Evolutionary conservation across 129 eudicot species (phyloP).

Genomic region (Ambrosia artemisiifolia): DNA sequence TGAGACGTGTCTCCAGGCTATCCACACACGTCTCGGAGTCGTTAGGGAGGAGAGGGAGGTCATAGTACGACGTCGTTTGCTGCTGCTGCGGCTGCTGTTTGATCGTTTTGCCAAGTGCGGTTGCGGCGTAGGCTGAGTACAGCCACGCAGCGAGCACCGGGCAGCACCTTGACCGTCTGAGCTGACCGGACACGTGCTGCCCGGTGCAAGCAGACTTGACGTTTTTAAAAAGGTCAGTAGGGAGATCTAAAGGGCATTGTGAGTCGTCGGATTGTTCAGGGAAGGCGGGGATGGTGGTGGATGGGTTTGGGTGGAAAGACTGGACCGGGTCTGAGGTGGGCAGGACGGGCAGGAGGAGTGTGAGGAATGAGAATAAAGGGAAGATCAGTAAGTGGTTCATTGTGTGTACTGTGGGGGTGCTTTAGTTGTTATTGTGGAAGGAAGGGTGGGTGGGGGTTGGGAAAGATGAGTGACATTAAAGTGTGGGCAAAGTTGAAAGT

Average conservation of each 20-base stretch:
- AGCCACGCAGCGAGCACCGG: slow-evolving; percentile 92
- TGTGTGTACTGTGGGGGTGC: no score
- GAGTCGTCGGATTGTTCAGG: slow-evolving; percentile 73
- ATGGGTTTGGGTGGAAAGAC: slow-evolving; percentile 41
- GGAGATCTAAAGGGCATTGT: slow-evolving; percentile 70
- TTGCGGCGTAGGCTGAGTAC: slow-evolving; percentile 68
- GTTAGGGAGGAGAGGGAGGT: slow-evolving; percentile 78
- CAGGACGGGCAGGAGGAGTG: slow-evolving; percentile 33
- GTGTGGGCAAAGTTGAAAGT: no score
- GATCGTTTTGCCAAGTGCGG: slow-evolving; percentile 42
- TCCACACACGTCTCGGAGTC: slow-evolving; percentile 88
- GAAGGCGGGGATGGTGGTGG: slow-evolving; percentile 66
- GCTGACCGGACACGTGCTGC: slow-evolving; percentile 33
- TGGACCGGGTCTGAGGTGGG: slow-evolving; percentile 48
- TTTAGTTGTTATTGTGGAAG: no score
- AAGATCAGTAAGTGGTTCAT: no score
- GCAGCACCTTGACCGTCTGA: slow-evolving; percentile 65
- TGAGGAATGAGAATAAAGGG: slow-evolving; percentile 8
- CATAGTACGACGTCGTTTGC: slow-evolving; percentile 42
- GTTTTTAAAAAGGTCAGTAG: slow-evolving; percentile 53
- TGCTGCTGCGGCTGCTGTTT: slow-evolving; percentile 26
- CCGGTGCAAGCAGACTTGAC: slow-evolving; percentile 55
- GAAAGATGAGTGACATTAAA: no score
- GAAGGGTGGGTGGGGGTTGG: no score
- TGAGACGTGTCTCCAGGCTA: slow-evolving; percentile 48